phyloP scores from a whole-genome alignment of 257 asterid genomes.

The Solanum piurae region DNA sequence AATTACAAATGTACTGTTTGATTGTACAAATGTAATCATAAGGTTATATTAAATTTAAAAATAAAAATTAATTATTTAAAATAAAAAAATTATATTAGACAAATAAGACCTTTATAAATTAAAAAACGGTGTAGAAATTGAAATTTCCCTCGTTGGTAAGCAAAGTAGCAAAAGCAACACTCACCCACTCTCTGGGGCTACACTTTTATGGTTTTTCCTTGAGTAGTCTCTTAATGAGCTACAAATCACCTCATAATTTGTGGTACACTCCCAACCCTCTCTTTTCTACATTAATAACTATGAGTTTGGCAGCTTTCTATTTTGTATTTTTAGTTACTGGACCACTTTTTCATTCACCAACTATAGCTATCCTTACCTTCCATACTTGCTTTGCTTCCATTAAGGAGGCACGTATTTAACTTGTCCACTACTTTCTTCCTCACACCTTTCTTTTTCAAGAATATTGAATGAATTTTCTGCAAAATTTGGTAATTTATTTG shows the following conservation, averaged over 20 bases:
- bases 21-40: neutral
- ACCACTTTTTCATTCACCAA: neutral
- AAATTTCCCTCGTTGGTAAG: neutral
- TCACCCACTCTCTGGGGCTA: neutral
- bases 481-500: neutral
- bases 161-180: neutral
- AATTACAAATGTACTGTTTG: neutral
- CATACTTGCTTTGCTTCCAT: neutral
- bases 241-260: neutral
- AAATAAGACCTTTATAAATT: too few relatives aligned
- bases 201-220: neutral
- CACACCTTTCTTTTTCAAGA: neutral
- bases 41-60: too few relatives aligned
- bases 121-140: neutral
- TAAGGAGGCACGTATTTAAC: neutral
- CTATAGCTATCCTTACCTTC: neutral
- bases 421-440: neutral
- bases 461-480: neutral
- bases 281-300: neutral
- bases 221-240: neutral
- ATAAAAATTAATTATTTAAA: too few relatives aligned
- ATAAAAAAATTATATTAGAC: too few relatives aligned
- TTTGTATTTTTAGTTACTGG: neutral
- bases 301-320: neutral
- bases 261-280: neutral